Conservation (phyloP, 2,329 filamentous ascomycete genomes). For the Alternaria brassicae region DNA sequence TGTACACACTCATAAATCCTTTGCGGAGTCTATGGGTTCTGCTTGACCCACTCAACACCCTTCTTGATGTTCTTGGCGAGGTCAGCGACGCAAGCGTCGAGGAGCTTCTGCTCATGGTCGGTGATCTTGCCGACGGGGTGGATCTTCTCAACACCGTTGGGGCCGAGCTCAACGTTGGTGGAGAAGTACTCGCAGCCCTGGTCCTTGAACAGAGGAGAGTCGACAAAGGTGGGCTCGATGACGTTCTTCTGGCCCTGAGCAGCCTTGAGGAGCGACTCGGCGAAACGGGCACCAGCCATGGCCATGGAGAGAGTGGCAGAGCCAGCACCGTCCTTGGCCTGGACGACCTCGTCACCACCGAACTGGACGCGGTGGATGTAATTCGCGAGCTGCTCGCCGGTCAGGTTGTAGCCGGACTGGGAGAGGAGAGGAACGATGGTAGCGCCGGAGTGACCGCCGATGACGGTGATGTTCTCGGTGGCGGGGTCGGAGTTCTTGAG, state of each 20-base stretch:
- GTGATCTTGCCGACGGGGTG: constrained; percentile 84
- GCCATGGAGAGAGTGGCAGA: constrained; percentile 99
- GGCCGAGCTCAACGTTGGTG: constrained; percentile 93
- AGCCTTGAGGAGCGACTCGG: constrained; percentile 92
- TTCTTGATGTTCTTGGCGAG: constrained; percentile 95
- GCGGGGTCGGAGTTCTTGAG: constrained; percentile 89
- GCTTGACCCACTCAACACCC: constrained; percentile 73
- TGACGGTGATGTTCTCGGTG: constrained; percentile 92
- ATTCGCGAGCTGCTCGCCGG: constrained; percentile 73
- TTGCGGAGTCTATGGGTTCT: constrained; percentile 55
- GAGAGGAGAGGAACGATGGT: constrained; percentile 98
- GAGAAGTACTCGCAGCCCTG: constrained; percentile 97
- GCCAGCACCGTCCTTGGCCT: constrained; percentile 97
- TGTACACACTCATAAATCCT: constrained; percentile 31
- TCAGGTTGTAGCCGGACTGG: constrained; percentile 88
- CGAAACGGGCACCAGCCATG: constrained; percentile 85
- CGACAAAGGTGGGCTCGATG: constrained; percentile 94
- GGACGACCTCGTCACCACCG: constrained; percentile 97
- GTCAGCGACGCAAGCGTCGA: constrained; percentile 83
- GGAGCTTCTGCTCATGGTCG: constrained; percentile 84
- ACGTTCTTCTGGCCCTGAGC: constrained; percentile 93
- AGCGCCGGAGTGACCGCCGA: constrained; percentile 96
- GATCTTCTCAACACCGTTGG: constrained; percentile 95
- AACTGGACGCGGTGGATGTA: constrained; percentile 97
- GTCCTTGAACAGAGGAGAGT: constrained; percentile 98